These are phyloP conservation scores for Ogataea thermomethanolica DNA, from an alignment of 805 yeast genomes.

Conservation along the genomic window DNA sequence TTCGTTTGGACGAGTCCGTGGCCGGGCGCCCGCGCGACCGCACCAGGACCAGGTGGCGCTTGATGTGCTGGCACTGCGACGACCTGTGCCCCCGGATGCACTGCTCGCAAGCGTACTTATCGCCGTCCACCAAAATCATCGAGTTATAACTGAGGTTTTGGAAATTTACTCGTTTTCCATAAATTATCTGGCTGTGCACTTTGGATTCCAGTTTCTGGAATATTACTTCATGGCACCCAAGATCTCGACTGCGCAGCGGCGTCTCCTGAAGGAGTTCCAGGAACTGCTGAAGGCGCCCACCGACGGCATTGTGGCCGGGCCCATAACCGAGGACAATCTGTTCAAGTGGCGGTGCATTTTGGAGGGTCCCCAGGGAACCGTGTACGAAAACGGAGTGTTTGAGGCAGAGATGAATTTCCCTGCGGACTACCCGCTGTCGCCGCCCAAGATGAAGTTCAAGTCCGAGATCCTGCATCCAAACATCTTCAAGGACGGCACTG, in stretches of 20 bases:
- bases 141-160: neutral
- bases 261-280: constrained; percentile 85
- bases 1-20: constrained; percentile 52
- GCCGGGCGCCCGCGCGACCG: constrained; percentile 87
- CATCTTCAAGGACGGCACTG: constrained; percentile 90
- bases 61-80: constrained; percentile 76
- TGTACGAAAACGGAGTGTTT: constrained; percentile 57
- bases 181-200: constrained; percentile 2
- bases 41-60: constrained; percentile 78
- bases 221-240: constrained; percentile 23
- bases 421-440: constrained; percentile 51
- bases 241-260: constrained; percentile 60
- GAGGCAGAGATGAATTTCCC: constrained; percentile 45
- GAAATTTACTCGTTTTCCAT: constrained; percentile 17
- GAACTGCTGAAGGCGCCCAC: constrained; percentile 84
- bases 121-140: constrained; percentile 78
- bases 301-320: constrained; percentile 95
- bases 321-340: constrained; percentile 57
- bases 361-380: constrained; percentile 52
- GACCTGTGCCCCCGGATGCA: constrained; percentile 95
- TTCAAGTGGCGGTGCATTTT: constrained; percentile 52
- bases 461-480: constrained; percentile 92
- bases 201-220: neutral
- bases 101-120: constrained; percentile 77
- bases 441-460: constrained; percentile 60